Evolutionary conservation across 495 filamentous ascomycete genomes (phyloP).

Genomic region (Platismatia glauca): DNA sequence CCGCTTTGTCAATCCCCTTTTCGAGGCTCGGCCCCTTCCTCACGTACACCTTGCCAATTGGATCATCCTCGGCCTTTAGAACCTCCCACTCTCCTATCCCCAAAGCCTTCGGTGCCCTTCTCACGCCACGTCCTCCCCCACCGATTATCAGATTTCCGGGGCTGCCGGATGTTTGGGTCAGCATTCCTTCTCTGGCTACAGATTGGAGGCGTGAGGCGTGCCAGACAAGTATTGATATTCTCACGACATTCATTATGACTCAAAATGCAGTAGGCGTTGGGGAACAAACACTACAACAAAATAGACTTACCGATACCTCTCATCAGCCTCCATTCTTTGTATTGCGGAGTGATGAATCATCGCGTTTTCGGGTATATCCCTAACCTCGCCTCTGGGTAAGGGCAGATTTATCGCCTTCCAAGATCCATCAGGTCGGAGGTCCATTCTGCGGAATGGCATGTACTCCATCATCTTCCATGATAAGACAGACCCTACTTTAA

Average conservation of each 20-base stretch:
- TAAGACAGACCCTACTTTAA: conserved; percentile 48
- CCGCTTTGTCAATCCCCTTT: conserved; percentile 1
- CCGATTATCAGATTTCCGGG: conserved; percentile 77
- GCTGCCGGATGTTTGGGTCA: conserved; percentile 25
- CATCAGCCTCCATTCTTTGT: conserved; percentile 56
- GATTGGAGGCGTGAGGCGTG: too few relatives aligned
- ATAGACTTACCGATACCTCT: conserved; percentile 38
- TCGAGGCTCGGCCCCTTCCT: conserved; percentile 28
- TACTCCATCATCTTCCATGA: conserved; percentile 82
- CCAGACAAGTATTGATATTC: too few relatives aligned
- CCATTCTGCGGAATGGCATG: conserved; percentile 77
- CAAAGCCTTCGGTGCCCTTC: conserved; percentile 47
- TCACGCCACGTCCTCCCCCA: conserved; percentile 65
- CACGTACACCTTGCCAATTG: conserved; percentile 55
- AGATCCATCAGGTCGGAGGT: conserved; percentile 59
- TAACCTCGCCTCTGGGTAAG: conserved; percentile 67
- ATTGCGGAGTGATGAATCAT: conserved; percentile 68
- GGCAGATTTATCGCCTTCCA: conserved; percentile 82
- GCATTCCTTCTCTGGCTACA: too few relatives aligned
- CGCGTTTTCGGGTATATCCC: conserved; percentile 67
- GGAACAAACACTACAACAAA: too few relatives aligned
- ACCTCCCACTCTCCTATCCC: conserved; percentile 72
- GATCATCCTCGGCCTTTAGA: conserved; percentile 51
- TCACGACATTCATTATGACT: too few relatives aligned
- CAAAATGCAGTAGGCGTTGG: too few relatives aligned